A percentile compares a stretch with the other conserved stretches of the same genome.
phyloP scores from a whole-genome alignment of 2,329 filamentous ascomycete species.

The Ascochyta koolunga region DNA sequence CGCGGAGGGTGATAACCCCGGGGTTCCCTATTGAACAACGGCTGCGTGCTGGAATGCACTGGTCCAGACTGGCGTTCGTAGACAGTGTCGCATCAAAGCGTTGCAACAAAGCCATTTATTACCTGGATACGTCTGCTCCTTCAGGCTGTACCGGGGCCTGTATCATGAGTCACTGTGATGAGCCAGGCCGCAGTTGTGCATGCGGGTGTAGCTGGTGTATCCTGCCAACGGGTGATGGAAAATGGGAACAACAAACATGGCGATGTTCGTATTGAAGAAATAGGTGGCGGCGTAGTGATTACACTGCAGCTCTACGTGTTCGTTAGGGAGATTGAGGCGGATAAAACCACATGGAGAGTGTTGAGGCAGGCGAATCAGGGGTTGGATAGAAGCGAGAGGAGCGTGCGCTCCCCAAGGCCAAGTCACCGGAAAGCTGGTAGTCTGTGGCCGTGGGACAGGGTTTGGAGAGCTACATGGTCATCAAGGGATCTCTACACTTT shows the following conservation, averaged over 20 bases:
- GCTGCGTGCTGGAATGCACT: background rate
- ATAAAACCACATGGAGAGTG: slow-evolving; percentile 3
- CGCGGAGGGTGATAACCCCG: background rate
- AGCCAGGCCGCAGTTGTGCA: slow-evolving; percentile 13
- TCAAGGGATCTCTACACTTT: too few relatives aligned
- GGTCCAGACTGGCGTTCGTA: background rate
- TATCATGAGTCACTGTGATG: slow-evolving; percentile 14
- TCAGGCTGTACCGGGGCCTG: background rate
- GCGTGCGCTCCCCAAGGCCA: slow-evolving; percentile 24
- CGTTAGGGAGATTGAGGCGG: slow-evolving; percentile 8
- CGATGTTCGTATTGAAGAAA: background rate
- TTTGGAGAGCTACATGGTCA: slow-evolving; percentile 5
- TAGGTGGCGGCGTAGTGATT: background rate
- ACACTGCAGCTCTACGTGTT: slow-evolving; percentile 3
- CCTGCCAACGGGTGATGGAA: slow-evolving; percentile 4
- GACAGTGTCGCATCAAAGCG: slow-evolving; percentile 21
- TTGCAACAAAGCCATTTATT: slow-evolving; percentile 16
- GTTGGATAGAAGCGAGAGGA: slow-evolving; percentile 24
- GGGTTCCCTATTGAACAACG: slow-evolving; percentile 6
- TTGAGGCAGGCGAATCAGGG: slow-evolving; percentile 22
- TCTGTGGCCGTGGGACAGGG: slow-evolving; percentile 18
- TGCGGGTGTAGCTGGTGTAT: slow-evolving; percentile 3
- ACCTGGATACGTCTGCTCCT: slow-evolving; percentile 1
- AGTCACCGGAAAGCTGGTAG: slow-evolving; percentile 27
- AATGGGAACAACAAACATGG: background rate